Conservation (phyloP, 1,284 basidiomycete species). For the Apiotrichum montevideense region DNA sequence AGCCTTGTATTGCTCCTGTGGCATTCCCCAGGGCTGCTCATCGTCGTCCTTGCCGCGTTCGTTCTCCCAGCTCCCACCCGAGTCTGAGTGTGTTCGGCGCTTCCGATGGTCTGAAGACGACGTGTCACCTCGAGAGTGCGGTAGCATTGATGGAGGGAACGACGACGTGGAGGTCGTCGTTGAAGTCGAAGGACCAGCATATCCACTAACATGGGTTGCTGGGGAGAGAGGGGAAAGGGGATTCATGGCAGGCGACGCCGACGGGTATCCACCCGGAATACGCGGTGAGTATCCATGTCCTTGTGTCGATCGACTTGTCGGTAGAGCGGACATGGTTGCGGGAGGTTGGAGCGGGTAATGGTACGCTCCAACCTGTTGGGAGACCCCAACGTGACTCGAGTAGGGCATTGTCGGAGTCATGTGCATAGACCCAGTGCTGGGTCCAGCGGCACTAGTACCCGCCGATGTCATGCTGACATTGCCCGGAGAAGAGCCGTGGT, state of each 20-base stretch:
- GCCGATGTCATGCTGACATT: background rate
- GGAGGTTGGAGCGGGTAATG: slow-evolving; percentile 15
- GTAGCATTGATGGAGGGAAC: slow-evolving; percentile 12
- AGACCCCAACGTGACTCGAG: slow-evolving; percentile 14
- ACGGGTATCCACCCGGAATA: slow-evolving; percentile 14
- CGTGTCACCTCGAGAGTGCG: slow-evolving; percentile 8
- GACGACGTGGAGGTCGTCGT: slow-evolving; percentile 5
- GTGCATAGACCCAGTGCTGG: slow-evolving; percentile 8
- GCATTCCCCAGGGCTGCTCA: slow-evolving; percentile 43
- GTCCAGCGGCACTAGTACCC: background rate
- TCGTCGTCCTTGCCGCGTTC: slow-evolving; percentile 14
- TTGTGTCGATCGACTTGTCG: background rate
- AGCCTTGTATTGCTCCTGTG: slow-evolving; percentile 40
- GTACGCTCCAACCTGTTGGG: slow-evolving; percentile 11
- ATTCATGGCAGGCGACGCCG: slow-evolving; percentile 13
- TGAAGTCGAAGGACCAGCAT: slow-evolving; percentile 1
- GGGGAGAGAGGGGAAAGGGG: slow-evolving; percentile 17
- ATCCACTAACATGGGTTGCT: slow-evolving; percentile 10
- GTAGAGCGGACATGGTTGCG: slow-evolving; percentile 16
- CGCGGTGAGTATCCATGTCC: slow-evolving; percentile 18
- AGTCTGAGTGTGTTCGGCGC: slow-evolving; percentile 10
- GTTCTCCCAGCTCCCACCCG: slow-evolving; percentile 10
- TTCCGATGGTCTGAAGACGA: slow-evolving; percentile 4
- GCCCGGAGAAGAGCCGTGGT: slow-evolving; percentile 10
- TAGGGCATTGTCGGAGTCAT: slow-evolving; percentile 16